A percentile compares a stretch with the other conserved stretches of the same genome.
phyloP scores from a whole-genome alignment of 306 rosid genomes.

The Sphenostylis stenocarpa region DNA sequence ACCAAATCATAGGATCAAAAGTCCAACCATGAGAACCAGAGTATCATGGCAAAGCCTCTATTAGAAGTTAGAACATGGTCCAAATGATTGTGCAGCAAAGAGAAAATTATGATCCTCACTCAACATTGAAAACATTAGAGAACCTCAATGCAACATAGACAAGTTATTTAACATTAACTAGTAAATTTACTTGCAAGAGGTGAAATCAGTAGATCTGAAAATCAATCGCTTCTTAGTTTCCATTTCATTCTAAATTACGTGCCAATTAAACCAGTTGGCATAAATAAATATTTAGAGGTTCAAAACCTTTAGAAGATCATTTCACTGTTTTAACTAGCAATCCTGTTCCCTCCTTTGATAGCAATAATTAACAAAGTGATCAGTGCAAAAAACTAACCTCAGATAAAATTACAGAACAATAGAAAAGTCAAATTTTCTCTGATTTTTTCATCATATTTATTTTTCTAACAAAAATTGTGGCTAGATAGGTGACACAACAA shows the following conservation, averaged over 20 bases:
- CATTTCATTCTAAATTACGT: not conserved
- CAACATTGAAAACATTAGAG: conserved; percentile 9
- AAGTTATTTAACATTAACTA: not conserved
- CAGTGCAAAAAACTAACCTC: not conserved
- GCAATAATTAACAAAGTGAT: not conserved
- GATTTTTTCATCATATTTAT: not conserved
- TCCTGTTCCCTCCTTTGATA: not conserved
- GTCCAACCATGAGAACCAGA: conserved; percentile 14
- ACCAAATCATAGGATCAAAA: not conserved
- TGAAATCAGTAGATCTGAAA: not conserved
- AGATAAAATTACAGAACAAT: not conserved
- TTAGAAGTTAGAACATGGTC: not conserved
- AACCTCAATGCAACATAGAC: not conserved
- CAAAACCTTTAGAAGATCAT: conserved; percentile 3
- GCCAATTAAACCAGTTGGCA: not conserved
- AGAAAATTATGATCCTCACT: not conserved
- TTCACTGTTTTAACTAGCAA: not conserved
- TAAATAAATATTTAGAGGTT: not conserved
- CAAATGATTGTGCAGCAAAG: not conserved
- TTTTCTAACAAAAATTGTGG: not conserved
- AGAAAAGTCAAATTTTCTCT: not conserved
- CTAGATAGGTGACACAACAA: not conserved
- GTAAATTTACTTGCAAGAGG: not conserved
- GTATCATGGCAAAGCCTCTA: not conserved
- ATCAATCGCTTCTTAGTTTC: not conserved